phyloP scores from a whole-genome alignment of 176 grass and related monocot species.

The Zoysia pacifica region DNA sequence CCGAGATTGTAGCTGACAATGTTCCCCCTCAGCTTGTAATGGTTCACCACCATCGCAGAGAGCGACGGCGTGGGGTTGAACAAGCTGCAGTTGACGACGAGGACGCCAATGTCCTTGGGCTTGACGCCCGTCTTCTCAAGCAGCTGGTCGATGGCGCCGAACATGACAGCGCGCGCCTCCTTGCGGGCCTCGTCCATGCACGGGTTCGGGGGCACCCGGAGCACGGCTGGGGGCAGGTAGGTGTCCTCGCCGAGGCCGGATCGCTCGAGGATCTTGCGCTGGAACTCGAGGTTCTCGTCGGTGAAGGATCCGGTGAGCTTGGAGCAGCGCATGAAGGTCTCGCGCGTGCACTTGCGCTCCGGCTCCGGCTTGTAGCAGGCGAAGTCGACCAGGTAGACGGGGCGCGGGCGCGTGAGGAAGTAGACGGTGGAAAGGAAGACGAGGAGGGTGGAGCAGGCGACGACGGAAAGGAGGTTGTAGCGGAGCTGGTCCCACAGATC shows the following conservation, averaged over 20 bases:
- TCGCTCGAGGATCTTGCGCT: conserved; percentile 90
- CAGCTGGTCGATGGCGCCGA: conserved; percentile 89
- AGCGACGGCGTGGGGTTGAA: conserved; percentile 96
- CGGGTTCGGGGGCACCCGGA: conserved; percentile 72
- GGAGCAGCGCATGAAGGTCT: conserved; percentile 80
- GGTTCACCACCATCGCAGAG: conserved; percentile 96
- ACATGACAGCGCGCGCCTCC: conserved; percentile 80
- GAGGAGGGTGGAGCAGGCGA: conserved; percentile 82
- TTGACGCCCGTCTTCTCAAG: conserved; percentile 65
- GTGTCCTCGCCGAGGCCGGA: conserved; percentile 84
- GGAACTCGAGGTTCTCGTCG: conserved; percentile 78
- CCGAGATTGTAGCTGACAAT: conserved; percentile 82
- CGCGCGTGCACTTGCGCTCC: conserved; percentile 76
- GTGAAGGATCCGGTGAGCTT: conserved; percentile 66
- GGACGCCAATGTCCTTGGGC: conserved; percentile 89
- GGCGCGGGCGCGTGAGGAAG: conserved; percentile 84
- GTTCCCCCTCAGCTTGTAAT: conserved; percentile 91
- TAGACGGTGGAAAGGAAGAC: conserved; percentile 95
- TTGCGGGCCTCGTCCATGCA: conserved; percentile 89
- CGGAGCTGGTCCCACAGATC: conserved; percentile 78
- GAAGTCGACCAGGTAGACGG: conserved; percentile 89
- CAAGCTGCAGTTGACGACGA: conserved; percentile 92
- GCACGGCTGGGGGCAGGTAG: conserved; percentile 78
- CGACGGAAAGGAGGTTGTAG: conserved; percentile 70
- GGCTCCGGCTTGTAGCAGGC: conserved; percentile 88